Conservation (phyloP, 1,284 basidiomycete species). For the Rhodofomes roseus region DNA sequence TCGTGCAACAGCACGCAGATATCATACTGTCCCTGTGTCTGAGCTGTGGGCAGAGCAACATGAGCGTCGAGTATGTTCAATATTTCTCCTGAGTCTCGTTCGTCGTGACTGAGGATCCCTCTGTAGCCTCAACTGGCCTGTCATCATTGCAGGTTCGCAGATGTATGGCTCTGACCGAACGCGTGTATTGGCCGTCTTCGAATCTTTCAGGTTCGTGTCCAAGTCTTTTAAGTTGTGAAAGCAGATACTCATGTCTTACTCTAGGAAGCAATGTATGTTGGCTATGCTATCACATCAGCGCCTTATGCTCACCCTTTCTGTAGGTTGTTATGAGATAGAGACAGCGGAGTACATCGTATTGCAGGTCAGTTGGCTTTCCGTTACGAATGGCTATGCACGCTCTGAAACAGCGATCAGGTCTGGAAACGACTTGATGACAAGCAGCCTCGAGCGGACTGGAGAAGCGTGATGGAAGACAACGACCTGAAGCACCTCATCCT, state of each 20-base stretch:
- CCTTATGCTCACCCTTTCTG: slow-evolving; percentile 6
- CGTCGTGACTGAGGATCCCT: background rate
- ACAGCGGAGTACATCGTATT: slow-evolving; percentile 42
- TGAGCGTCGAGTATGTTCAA: slow-evolving; percentile 33
- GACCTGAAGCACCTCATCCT: slow-evolving; percentile 30
- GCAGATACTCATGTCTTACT: background rate
- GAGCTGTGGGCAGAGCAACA: slow-evolving; percentile 27
- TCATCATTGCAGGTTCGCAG: slow-evolving; percentile 43
- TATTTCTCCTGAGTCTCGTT: background rate
- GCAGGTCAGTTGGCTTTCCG: slow-evolving; percentile 32
- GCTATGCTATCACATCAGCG: background rate
- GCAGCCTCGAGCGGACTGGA: slow-evolving; percentile 33
- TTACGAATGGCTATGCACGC: slow-evolving; percentile 15
- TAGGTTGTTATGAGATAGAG: slow-evolving; percentile 45
- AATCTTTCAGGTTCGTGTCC: slow-evolving; percentile 38
- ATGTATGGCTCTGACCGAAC: slow-evolving; percentile 32
- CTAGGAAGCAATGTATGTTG: slow-evolving; percentile 24
- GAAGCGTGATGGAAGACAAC: slow-evolving; percentile 38
- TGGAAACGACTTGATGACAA: slow-evolving; percentile 37
- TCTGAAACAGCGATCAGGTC: slow-evolving; percentile 23
- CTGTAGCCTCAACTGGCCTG: slow-evolving; percentile 39
- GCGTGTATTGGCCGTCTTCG: slow-evolving; percentile 38
- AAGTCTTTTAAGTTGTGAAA: background rate
- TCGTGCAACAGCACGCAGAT: slow-evolving; percentile 33
- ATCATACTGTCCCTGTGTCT: slow-evolving; percentile 27